Conservation (phyloP, 805 yeast genomes). For the Nadsonia fulvescens region DNA sequence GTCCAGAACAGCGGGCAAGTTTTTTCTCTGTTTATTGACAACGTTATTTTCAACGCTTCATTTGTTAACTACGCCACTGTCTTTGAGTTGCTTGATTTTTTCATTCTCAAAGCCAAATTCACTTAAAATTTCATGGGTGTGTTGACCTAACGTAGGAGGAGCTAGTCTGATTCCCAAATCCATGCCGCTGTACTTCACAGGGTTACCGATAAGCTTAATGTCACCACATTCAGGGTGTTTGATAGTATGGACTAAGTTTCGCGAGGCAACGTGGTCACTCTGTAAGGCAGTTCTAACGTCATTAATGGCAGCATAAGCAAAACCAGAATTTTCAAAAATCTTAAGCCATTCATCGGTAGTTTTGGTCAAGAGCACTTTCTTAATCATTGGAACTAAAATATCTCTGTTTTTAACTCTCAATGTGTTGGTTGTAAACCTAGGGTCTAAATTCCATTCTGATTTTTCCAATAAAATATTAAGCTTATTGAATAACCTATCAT, state of each 20-base stretch:
- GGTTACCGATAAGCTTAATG: conserved; percentile 21
- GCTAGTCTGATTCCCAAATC: conserved; percentile 16
- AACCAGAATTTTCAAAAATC: conserved; percentile 17
- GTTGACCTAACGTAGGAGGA: conserved; percentile 25
- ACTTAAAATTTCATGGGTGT: conserved; percentile 18
- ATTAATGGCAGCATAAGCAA: conserved; percentile 25
- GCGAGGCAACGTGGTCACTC: conserved; percentile 20
- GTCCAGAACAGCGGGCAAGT: too few relatives aligned
- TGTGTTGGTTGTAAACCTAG: conserved; percentile 19
- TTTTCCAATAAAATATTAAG: conserved; percentile 18
- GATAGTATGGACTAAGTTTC: conserved; percentile 20
- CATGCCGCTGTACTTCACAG: conserved; percentile 22
- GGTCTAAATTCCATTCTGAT: conserved; percentile 22
- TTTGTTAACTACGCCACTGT: conserved; percentile 12
- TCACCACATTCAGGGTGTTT: conserved; percentile 21
- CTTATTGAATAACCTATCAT: conserved; percentile 20
- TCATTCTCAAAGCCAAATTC: conserved; percentile 12
- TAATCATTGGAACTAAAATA: conserved; percentile 18
- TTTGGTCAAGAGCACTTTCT: conserved; percentile 14
- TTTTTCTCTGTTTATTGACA: too few relatives aligned
- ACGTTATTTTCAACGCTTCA: too few relatives aligned
- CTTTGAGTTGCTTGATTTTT: conserved; percentile 12
- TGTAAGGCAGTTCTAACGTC: conserved; percentile 21
- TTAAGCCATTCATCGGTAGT: conserved; percentile 21
- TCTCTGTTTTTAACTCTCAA: conserved; percentile 20